These are phyloP conservation scores for Senna tora DNA, from an alignment of 306 rosid species.

Conservation along the genomic window DNA sequence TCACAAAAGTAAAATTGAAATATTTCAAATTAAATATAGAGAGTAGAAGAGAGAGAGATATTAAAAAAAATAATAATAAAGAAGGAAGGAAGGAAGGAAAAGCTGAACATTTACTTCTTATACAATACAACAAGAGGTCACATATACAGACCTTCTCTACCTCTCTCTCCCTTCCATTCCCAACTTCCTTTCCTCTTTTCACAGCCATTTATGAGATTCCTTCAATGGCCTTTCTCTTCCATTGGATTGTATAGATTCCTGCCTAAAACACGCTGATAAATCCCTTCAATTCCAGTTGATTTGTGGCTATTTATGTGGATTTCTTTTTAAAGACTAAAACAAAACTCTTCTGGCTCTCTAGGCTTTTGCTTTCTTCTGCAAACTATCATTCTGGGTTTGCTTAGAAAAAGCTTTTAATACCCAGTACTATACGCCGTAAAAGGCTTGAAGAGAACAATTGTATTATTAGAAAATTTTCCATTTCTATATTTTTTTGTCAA, in stretches of 20 bases:
- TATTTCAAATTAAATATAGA: slow-evolving; percentile 37
- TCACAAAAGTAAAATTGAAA: slow-evolving; percentile 37
- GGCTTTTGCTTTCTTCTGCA: slow-evolving; percentile 63
- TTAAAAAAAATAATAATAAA: not conserved
- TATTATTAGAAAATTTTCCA: slow-evolving; percentile 38
- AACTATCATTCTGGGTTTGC: slow-evolving; percentile 63
- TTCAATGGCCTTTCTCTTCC: slow-evolving; percentile 72
- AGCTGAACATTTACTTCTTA: slow-evolving; percentile 72
- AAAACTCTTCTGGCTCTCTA: slow-evolving; percentile 70
- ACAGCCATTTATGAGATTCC: slow-evolving; percentile 88
- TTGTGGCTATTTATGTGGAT: slow-evolving; percentile 50
- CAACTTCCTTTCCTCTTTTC: slow-evolving; percentile 71
- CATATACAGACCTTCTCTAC: slow-evolving; percentile 51
- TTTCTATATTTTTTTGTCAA: slow-evolving; percentile 31
- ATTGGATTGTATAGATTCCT: slow-evolving; percentile 66
- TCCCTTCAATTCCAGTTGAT: slow-evolving; percentile 55
- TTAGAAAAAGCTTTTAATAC: slow-evolving; percentile 49
- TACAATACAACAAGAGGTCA: slow-evolving; percentile 72
- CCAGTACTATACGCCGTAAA: slow-evolving; percentile 44
- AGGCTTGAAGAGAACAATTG: slow-evolving; percentile 45
- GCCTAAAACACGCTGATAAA: slow-evolving; percentile 57
- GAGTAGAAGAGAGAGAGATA: not conserved
- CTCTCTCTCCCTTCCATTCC: slow-evolving; percentile 58
- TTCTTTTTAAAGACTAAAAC: slow-evolving; percentile 49
- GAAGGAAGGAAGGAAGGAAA: slow-evolving; percentile 33